A percentile compares a stretch with the other conserved stretches of the same genome.
phyloP scores from a whole-genome alignment of 2,329 filamentous ascomycete species.

The Beauveria varroae region DNA sequence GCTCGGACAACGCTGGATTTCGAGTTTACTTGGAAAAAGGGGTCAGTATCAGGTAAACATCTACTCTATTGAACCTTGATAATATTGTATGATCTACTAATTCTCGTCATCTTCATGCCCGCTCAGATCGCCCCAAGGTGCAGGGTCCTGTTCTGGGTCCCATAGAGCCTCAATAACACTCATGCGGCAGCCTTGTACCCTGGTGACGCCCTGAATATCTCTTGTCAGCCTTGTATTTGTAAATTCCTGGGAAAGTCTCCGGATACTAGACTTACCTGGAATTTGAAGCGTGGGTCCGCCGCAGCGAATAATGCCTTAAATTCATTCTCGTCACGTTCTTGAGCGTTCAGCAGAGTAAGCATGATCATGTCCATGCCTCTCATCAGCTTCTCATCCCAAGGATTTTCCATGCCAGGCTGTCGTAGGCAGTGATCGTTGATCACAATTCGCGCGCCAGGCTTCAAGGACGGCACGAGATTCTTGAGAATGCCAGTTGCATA shows the following conservation, averaged over 20 bases:
- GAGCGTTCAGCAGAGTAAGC: constrained; percentile 43
- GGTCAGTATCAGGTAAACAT: background rate
- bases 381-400: constrained; percentile 40
- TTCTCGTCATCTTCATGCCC: background rate
- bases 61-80: background rate
- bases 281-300: constrained; percentile 35
- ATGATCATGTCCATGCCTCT: constrained; percentile 45
- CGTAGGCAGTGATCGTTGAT: constrained; percentile 40
- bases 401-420: constrained; percentile 29
- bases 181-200: constrained; percentile 36
- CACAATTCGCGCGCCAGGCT: constrained; percentile 43
- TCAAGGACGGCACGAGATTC: constrained; percentile 45
- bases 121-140: background rate
- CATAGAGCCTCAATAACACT: constrained; percentile 42
- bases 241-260: background rate
- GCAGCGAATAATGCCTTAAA: constrained; percentile 37
- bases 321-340: constrained; percentile 40
- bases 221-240: constrained; percentile 9
- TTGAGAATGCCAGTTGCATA: constrained; percentile 42
- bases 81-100: too few relatives aligned
- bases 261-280: constrained; percentile 26
- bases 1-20: too few relatives aligned
- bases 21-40: too few relatives aligned
- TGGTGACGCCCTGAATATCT: constrained; percentile 29
- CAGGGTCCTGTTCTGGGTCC: constrained; percentile 22